Evolutionary conservation across 257 asterid genomes (phyloP).

Genomic region (Solanum peruvianum): DNA sequence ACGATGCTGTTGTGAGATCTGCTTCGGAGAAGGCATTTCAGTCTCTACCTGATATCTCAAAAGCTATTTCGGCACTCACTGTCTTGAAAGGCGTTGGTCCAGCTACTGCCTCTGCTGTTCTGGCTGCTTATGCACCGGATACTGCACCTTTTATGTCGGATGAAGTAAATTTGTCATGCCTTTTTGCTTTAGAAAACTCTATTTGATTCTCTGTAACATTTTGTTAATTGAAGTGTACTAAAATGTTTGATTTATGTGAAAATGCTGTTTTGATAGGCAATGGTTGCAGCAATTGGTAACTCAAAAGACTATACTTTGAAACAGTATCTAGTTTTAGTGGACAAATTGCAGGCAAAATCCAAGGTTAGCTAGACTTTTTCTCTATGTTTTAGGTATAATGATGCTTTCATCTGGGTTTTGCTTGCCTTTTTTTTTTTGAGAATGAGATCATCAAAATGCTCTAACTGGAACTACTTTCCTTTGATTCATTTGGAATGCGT

Average conservation of each 20-base stretch:
- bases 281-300: conserved; percentile 59
- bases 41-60: conserved; percentile 51
- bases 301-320: conserved; percentile 74
- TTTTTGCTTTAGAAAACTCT: not conserved
- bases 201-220: not conserved
- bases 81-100: conserved; percentile 86
- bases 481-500: not conserved
- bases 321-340: conserved; percentile 47
- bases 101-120: conserved; percentile 90
- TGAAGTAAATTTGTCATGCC: conserved; percentile 29
- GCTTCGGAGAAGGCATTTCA: conserved; percentile 69
- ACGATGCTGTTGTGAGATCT: conserved; percentile 44
- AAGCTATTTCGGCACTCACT: conserved; percentile 53
- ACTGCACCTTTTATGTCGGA: conserved; percentile 88
- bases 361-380: conserved; percentile 29
- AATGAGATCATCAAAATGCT: not conserved
- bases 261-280: conserved; percentile 30
- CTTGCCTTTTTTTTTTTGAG: not conserved
- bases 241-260: not conserved
- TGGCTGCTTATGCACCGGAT: conserved; percentile 80
- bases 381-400: not conserved
- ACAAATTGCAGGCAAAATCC: conserved; percentile 59
- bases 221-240: not conserved
- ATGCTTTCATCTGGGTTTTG: not conserved
- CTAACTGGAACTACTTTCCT: not conserved